Evolutionary conservation across 164 flowering plant species (phyloP).

Genomic region (Cinnamomum chago): DNA sequence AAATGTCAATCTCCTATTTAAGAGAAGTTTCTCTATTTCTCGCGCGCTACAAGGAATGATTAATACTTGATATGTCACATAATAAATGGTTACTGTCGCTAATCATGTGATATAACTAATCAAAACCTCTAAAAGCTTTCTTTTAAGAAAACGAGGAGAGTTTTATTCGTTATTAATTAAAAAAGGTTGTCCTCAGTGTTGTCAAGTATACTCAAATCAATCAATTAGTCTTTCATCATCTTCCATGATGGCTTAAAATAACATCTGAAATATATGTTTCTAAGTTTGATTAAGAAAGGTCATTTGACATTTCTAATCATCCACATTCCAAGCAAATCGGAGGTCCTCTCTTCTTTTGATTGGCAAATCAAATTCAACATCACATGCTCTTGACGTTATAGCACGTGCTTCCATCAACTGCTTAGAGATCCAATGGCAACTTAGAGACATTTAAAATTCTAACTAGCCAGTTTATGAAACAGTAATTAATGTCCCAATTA

Average conservation of each 20-base stretch:
- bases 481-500: too few species aligned
- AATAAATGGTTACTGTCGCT: too few species aligned
- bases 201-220: neutral
- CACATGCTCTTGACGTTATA: neutral
- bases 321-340: neutral
- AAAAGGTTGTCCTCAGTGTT: neutral
- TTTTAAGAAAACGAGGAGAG: neutral
- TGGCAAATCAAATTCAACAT: neutral
- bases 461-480: neutral
- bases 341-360: neutral
- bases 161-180: neutral
- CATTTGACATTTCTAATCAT: neutral
- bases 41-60: too few species aligned
- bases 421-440: neutral
- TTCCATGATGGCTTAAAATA: neutral
- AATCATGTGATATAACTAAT: too few species aligned
- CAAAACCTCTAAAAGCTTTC: neutral
- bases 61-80: too few species aligned
- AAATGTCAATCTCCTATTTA: too few species aligned
- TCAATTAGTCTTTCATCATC: neutral
- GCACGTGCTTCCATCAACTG: neutral
- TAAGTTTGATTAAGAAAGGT: neutral
- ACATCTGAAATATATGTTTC: too few species aligned
- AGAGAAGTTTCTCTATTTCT: too few species aligned
- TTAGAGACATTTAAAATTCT: too few species aligned